Evolutionary conservation across 148 eudicot genomes (phyloP).

Genomic region (Rhododendron mucronatum): DNA sequence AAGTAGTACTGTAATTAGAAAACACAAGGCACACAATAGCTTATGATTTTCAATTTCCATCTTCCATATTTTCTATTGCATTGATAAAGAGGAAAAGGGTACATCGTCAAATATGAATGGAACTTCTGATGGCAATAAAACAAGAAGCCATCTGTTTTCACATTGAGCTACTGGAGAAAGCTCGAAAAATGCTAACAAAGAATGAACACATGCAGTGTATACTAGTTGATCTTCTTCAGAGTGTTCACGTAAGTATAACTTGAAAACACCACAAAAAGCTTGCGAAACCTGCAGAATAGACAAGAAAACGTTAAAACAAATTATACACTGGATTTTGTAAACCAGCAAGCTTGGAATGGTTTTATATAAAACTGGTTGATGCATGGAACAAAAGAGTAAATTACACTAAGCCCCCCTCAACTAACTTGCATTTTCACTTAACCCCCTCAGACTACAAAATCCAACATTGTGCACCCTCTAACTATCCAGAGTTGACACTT

Average conservation of each 20-base stretch:
- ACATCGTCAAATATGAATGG: not conserved
- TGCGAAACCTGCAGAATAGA: constrained; percentile 61
- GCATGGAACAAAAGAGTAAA: too few species aligned
- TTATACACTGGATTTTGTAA: not conserved
- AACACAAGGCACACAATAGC: not conserved
- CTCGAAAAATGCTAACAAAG: not conserved
- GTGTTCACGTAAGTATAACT: constrained; percentile 83
- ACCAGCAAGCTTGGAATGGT: not conserved
- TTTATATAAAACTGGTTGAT: not conserved
- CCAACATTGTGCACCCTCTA: too few species aligned
- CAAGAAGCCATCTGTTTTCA: not conserved
- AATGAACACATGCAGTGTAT: not conserved
- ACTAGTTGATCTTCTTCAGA: constrained; percentile 44
- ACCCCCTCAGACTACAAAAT: too few species aligned
- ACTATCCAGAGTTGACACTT: too few species aligned
- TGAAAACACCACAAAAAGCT: constrained; percentile 73
- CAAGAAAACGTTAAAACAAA: not conserved
- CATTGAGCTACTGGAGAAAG: not conserved
- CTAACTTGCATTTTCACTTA: too few species aligned
- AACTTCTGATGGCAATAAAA: not conserved
- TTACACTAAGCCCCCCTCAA: too few species aligned
- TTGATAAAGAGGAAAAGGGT: not conserved
- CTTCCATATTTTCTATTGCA: not conserved
- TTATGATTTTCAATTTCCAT: not conserved
- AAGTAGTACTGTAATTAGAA: not conserved